Conservation (phyloP, 1,284 basidiomycete genomes). For the Leccinum solheimii region DNA sequence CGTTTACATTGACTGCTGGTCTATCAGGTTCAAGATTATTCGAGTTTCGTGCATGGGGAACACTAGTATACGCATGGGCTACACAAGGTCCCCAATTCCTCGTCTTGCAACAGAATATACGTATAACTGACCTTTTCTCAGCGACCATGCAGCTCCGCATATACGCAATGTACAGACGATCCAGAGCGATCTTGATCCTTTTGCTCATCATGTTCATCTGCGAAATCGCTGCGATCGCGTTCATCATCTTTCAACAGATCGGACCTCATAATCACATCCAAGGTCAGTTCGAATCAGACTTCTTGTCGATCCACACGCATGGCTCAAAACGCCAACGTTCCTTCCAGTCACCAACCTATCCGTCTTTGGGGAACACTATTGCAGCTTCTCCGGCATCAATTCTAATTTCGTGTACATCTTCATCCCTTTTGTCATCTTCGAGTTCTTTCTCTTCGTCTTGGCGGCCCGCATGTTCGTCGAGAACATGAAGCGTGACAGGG, state of each 20-base stretch:
- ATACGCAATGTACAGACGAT: constrained; percentile 34
- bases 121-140: constrained; percentile 5
- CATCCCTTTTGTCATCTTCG: constrained; percentile 34
- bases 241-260: constrained; percentile 29
- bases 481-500: constrained; percentile 7
- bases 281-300: constrained; percentile 15
- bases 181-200: constrained; percentile 20
- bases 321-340: neutral
- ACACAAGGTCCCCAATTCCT: constrained; percentile 29
- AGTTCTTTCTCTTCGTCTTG: constrained; percentile 26
- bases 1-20: constrained; percentile 1
- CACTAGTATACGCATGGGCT: constrained; percentile 34
- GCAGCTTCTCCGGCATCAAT: constrained; percentile 26
- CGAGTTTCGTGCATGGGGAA: constrained; percentile 35
- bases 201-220: constrained; percentile 23
- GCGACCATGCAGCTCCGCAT: constrained; percentile 36
- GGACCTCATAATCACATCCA: constrained; percentile 25
- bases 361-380: constrained; percentile 12
- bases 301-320: neutral
- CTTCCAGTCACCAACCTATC: constrained; percentile 5
- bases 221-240: constrained; percentile 30
- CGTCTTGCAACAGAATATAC: neutral
- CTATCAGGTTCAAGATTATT: constrained; percentile 30
- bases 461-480: constrained; percentile 21
- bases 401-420: constrained; percentile 30